Percentiles rank a stretch among this genome's conserved stretches.
These are phyloP conservation scores for Plantago major DNA, from an alignment of 257 asterid genomes.

Conservation along the genomic window DNA sequence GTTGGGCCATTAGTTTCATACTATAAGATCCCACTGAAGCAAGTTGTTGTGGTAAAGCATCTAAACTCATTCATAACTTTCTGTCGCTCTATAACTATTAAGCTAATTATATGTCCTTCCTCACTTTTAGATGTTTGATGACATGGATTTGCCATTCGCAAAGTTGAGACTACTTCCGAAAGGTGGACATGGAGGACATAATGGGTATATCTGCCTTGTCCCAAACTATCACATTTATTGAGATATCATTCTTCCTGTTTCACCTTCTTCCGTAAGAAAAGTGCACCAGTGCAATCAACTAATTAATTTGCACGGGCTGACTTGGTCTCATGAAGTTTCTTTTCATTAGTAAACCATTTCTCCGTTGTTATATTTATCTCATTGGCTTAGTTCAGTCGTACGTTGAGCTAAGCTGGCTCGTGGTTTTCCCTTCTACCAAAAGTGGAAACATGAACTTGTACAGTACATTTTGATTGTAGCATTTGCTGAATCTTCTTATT, in stretches of 20 bases:
- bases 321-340: too few relatives aligned
- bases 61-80: not conserved
- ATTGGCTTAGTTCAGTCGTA: too few relatives aligned
- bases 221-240: not conserved
- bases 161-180: conserved; percentile 84
- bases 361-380: too few relatives aligned
- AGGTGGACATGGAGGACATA: conserved; percentile 99
- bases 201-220: conserved; percentile 51
- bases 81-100: conserved; percentile 8
- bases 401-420: too few relatives aligned
- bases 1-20: conserved; percentile 90
- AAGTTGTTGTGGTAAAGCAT: conserved; percentile 83
- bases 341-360: too few relatives aligned
- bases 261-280: too few relatives aligned
- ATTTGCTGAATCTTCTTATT: too few relatives aligned
- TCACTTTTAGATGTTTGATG: conserved; percentile 70
- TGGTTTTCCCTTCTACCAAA: too few relatives aligned
- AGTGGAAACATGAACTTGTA: too few relatives aligned
- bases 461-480: too few relatives aligned
- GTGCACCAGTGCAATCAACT: too few relatives aligned
- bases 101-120: not conserved
- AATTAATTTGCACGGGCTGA: too few relatives aligned
- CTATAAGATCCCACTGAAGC: conserved; percentile 84
- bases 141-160: conserved; percentile 87
- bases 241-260: not conserved